Evolutionary conservation across 441 rosid genomes (phyloP).

Genomic region (Viola pubescens): DNA sequence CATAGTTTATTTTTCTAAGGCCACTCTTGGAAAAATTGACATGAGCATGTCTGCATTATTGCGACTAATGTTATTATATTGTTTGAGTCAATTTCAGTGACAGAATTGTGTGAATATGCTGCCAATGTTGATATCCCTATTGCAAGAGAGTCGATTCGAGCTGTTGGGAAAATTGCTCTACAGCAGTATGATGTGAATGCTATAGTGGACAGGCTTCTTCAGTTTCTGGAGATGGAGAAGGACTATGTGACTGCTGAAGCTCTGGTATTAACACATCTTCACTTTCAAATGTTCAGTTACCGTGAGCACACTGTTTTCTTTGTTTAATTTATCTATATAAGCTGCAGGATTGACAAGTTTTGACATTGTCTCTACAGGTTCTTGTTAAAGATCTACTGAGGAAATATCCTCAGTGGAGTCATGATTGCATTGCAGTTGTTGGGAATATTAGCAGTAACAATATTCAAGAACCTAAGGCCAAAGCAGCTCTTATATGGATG

Average conservation of each 20-base stretch:
- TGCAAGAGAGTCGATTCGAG: conserved; percentile 92
- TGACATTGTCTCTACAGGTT: conserved; percentile 44
- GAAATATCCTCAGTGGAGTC: conserved; percentile 99
- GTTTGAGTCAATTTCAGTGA: conserved; percentile 46
- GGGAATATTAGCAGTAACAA: conserved; percentile 91
- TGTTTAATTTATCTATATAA: background rate
- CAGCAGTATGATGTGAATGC: conserved; percentile 99
- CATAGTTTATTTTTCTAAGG: conserved; percentile 11
- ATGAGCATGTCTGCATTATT: conserved; percentile 8
- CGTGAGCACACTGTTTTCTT: too few species aligned
- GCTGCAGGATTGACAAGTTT: conserved; percentile 17
- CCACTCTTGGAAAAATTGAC: conserved; percentile 10
- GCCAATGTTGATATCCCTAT: conserved; percentile 92
- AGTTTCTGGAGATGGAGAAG: conserved; percentile 97
- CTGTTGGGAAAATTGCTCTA: conserved; percentile 93
- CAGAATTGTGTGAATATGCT: conserved; percentile 93
- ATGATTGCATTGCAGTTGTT: conserved; percentile 97
- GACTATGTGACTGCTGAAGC: conserved; percentile 97
- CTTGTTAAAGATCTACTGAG: conserved; percentile 95
- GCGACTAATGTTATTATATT: conserved; percentile 18
- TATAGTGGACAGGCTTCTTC: conserved; percentile 97
- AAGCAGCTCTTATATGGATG: conserved; percentile 99
- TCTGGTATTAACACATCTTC: conserved; percentile 45
- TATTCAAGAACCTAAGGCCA: conserved; percentile 91
- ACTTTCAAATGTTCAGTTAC: background rate